Evolutionary conservation across 768 basidiomycete genomes (phyloP).

Genomic region (Tylopilus subfusipes): DNA sequence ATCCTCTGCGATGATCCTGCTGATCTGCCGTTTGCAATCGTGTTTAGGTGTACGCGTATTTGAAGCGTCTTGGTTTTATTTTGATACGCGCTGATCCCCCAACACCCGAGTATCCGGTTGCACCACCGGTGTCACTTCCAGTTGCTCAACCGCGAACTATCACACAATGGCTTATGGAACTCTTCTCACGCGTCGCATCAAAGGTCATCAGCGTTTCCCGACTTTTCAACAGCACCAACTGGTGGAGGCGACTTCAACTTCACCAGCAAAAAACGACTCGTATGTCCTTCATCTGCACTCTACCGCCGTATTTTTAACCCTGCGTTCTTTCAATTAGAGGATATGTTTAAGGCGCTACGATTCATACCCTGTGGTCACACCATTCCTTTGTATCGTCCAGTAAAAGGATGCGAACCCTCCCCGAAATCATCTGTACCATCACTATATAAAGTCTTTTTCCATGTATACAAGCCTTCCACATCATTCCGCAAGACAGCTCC

Average conservation of each 20-base stretch:
- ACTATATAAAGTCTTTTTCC: slow-evolving; percentile 76
- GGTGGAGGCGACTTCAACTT: slow-evolving; percentile 64
- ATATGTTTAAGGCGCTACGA: slow-evolving; percentile 65
- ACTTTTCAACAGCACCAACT: slow-evolving; percentile 33
- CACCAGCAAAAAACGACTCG: slow-evolving; percentile 53
- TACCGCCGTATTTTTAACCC: neutral
- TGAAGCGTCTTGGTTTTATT: slow-evolving; percentile 88
- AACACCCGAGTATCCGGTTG: slow-evolving; percentile 47
- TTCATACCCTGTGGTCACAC: slow-evolving; percentile 68
- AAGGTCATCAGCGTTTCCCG: slow-evolving; percentile 3
- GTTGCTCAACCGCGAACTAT: slow-evolving; percentile 5
- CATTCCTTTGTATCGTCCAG: slow-evolving; percentile 35
- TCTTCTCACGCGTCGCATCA: slow-evolving; percentile 14
- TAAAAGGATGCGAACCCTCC: slow-evolving; percentile 4
- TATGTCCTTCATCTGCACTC: slow-evolving; percentile 28
- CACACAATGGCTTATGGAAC: neutral
- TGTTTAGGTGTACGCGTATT: slow-evolving; percentile 82
- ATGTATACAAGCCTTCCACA: slow-evolving; percentile 88
- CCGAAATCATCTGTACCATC: slow-evolving; percentile 1
- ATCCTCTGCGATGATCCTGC: neutral
- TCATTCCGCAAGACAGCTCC: slow-evolving; percentile 76
- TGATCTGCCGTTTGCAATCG: slow-evolving; percentile 1
- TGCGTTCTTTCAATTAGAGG: slow-evolving; percentile 40
- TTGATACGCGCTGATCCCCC: slow-evolving; percentile 75
- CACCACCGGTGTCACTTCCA: slow-evolving; percentile 33